These are phyloP conservation scores for Penicillium crystallinum DNA, from an alignment of 495 filamentous ascomycete species.

Conservation along the genomic window DNA sequence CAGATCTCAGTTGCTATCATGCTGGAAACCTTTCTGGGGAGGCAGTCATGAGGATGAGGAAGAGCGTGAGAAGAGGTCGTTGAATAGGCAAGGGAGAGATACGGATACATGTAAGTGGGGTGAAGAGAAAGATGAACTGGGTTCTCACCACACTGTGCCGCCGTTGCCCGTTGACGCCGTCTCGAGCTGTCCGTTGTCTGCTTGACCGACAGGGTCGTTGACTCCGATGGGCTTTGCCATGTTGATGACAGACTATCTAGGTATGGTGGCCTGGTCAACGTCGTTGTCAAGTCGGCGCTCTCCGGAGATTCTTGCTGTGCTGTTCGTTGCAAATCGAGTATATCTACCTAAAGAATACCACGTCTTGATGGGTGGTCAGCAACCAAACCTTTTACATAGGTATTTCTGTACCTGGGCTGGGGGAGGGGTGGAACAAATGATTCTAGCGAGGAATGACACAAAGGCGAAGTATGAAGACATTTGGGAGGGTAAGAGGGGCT, in stretches of 20 bases:
- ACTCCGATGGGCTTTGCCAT: neutral
- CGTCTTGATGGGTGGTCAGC: neutral
- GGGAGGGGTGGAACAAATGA: neutral
- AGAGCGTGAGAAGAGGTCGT: neutral
- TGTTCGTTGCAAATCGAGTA: neutral
- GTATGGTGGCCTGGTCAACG: too few relatives aligned
- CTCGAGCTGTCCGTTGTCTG: neutral
- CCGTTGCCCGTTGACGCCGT: neutral
- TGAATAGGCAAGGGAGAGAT: neutral
- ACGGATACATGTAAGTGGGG: neutral
- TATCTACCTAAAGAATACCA: neutral
- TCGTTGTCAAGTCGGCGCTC: too few relatives aligned
- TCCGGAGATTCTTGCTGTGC: neutral
- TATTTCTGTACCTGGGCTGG: too few relatives aligned
- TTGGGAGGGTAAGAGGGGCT: neutral
- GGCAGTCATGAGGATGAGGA: neutral
- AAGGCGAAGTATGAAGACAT: conserved; percentile 1
- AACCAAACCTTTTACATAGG: neutral
- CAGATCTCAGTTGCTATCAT: neutral
- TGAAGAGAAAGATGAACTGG: neutral
- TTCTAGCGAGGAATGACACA: neutral
- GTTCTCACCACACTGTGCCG: neutral
- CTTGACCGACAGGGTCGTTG: neutral
- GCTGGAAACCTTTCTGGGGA: neutral
- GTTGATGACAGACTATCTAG: neutral